Evolutionary conservation across 202 grass and related monocot species (phyloP).

Genomic region (Carex sylvatica): DNA sequence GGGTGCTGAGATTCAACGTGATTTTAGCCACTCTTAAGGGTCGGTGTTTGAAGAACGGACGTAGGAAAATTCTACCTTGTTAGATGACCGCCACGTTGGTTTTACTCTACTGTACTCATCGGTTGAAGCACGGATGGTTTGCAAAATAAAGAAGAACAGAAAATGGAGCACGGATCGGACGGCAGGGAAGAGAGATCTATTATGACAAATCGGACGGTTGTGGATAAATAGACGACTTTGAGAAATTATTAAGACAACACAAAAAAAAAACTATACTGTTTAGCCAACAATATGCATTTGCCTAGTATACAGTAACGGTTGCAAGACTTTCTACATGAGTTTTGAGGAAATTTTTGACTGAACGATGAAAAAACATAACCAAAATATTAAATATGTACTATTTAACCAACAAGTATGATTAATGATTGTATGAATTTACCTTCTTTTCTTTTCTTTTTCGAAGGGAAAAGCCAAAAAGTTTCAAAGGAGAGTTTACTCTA

Average conservation of each 20-base stretch:
- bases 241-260: not conserved
- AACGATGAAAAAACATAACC: not conserved
- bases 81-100: constrained; percentile 5
- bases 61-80: not conserved
- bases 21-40: not conserved
- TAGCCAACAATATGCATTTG: not conserved
- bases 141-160: not conserved
- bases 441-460: too few relatives aligned
- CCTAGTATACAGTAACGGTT: not conserved
- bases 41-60: not conserved
- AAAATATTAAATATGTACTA: not conserved
- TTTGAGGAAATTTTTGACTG: not conserved
- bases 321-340: not conserved
- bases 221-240: not conserved
- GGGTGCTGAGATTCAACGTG: not conserved
- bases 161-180: not conserved
- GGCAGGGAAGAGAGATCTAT: not conserved
- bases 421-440: too few relatives aligned
- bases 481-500: too few relatives aligned
- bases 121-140: not conserved
- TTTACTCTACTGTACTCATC: constrained; percentile 1
- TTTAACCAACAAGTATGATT: not conserved
- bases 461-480: too few relatives aligned
- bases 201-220: not conserved
- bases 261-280: not conserved